These are phyloP conservation scores for Tausonia pullulans DNA, from an alignment of 1,284 basidiomycete species.

Conservation along the genomic window DNA sequence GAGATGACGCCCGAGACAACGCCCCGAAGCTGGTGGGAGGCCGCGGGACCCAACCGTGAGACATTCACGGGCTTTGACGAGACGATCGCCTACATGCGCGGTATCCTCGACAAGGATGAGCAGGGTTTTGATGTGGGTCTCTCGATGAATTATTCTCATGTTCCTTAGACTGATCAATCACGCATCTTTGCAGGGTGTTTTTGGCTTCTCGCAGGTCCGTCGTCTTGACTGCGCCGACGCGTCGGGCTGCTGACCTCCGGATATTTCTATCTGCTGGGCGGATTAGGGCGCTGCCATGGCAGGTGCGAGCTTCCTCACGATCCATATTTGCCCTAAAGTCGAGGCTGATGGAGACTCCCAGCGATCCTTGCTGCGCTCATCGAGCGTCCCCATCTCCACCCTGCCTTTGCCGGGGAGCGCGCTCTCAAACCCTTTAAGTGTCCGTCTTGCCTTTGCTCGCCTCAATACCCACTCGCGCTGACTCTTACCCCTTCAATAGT, in stretches of 20 bases:
- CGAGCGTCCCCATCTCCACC: conserved; percentile 46
- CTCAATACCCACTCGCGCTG: conserved; percentile 3
- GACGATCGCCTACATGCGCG: conserved; percentile 37
- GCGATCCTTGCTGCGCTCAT: conserved; percentile 32
- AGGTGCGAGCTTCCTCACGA: neutral
- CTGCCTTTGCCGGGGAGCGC: conserved; percentile 45
- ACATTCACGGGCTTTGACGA: conserved; percentile 51
- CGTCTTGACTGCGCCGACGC: neutral
- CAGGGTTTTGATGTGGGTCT: conserved; percentile 36
- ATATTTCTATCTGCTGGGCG: neutral
- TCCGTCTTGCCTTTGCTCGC: conserved; percentile 16
- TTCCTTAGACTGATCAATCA: neutral
- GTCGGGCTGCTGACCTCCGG: neutral
- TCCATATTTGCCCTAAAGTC: neutral
- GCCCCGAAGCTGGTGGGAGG: conserved; percentile 70
- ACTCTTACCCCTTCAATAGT: conserved; percentile 26
- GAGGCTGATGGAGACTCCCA: conserved; percentile 43
- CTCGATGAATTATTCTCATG: neutral
- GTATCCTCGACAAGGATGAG: conserved; percentile 33
- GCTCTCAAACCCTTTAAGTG: conserved; percentile 54
- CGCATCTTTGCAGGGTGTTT: conserved; percentile 49
- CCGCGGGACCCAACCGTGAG: conserved; percentile 37
- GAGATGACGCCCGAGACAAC: conserved; percentile 48
- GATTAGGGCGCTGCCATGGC: no score
- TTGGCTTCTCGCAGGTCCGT: conserved; percentile 53